Conservation (phyloP, 805 yeast genomes). For the Sugiyamaella valdiviana region DNA sequence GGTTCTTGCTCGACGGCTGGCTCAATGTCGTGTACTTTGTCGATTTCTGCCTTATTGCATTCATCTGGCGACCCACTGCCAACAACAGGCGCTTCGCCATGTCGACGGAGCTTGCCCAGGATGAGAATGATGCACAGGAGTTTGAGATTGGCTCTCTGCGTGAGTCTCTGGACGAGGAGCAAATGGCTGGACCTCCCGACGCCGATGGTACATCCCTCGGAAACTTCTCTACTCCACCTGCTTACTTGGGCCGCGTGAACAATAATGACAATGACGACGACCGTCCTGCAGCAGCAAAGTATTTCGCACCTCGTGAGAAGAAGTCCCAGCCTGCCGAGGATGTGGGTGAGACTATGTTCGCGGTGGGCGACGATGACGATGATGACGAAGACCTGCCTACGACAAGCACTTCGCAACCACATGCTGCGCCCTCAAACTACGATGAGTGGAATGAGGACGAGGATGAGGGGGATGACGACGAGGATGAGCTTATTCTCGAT, state of each 20-base stretch:
- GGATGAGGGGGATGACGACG: slow-evolving; percentile 5
- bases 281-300: slow-evolving; percentile 8
- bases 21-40: slow-evolving; percentile 81
- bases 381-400: slow-evolving; percentile 8
- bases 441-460: slow-evolving; percentile 20
- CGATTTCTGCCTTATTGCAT: slow-evolving; percentile 75
- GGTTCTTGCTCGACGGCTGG: slow-evolving; percentile 90
- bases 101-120: slow-evolving; percentile 79
- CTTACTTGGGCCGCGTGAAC: background rate
- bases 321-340: background rate
- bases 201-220: slow-evolving; percentile 1
- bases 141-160: slow-evolving; percentile 54
- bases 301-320: background rate
- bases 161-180: slow-evolving; percentile 37
- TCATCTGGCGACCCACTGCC: slow-evolving; percentile 97
- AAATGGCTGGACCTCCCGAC: slow-evolving; percentile 8
- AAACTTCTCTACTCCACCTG: slow-evolving; percentile 7
- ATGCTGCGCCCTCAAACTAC: background rate
- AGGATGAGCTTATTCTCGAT: background rate
- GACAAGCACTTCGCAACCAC: background rate
- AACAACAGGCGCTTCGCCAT: slow-evolving; percentile 92
- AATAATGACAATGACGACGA: slow-evolving; percentile 8
- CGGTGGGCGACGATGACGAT: slow-evolving; percentile 25
- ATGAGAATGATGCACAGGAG: slow-evolving; percentile 61
- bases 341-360: slow-evolving; percentile 21